Evolutionary conservation across 306 rosid genomes (phyloP).

Genomic region (Fagus crenata): DNA sequence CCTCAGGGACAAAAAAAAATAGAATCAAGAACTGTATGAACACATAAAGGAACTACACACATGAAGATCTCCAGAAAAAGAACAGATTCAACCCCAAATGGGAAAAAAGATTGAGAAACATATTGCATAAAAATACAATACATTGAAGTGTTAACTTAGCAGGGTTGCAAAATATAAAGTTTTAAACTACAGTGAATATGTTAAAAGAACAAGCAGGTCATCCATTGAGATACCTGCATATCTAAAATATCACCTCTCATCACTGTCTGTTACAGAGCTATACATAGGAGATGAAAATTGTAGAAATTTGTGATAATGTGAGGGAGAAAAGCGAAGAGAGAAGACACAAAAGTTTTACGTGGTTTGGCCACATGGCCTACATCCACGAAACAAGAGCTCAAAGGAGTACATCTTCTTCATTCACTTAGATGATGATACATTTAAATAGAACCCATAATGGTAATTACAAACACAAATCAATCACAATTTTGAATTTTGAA

Average conservation of each 20-base stretch:
- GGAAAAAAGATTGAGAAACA: too few species aligned
- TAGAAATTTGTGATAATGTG: too few species aligned
- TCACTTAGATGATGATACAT: too few species aligned
- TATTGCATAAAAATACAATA: neutral
- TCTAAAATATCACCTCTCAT: neutral
- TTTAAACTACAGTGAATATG: neutral
- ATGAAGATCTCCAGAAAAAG: neutral
- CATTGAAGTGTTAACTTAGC: neutral
- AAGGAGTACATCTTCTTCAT: too few species aligned
- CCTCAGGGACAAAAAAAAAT: neutral
- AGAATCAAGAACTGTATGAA: neutral
- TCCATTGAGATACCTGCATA: neutral
- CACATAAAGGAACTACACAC: neutral
- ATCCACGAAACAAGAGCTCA: too few species aligned
- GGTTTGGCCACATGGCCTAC: too few species aligned
- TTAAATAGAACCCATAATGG: too few species aligned
- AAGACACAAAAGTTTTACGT: too few species aligned
- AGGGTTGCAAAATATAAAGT: neutral
- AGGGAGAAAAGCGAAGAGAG: too few species aligned
- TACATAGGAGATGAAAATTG: neutral
- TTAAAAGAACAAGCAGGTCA: neutral
- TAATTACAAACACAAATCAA: too few species aligned
- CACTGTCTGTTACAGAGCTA: neutral
- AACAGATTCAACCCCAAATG: too few species aligned
- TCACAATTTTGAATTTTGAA: too few species aligned